phyloP scores from a whole-genome alignment of 2,329 filamentous ascomycete species.

The Penicillium sp. region DNA sequence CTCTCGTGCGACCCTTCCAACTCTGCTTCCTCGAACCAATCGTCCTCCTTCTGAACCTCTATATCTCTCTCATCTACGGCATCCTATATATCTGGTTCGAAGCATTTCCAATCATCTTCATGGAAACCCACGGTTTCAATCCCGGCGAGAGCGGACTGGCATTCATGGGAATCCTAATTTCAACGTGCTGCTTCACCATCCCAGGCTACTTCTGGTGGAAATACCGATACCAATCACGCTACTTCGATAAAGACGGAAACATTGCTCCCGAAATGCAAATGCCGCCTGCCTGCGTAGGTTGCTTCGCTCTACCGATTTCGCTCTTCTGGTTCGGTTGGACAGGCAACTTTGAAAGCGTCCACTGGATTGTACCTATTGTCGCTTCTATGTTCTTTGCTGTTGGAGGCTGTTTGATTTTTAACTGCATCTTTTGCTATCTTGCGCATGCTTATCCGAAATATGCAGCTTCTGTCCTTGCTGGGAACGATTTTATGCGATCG shows the following conservation, averaged over 20 bases:
- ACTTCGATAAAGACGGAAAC: constrained; percentile 24
- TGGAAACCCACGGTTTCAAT: constrained; percentile 37
- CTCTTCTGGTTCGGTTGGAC: constrained; percentile 72
- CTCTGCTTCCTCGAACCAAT: constrained; percentile 29
- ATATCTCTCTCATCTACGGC: constrained; percentile 30
- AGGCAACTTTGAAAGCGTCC: constrained; percentile 57
- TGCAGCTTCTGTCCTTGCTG: constrained; percentile 71
- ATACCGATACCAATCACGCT: constrained; percentile 19
- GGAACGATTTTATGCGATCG: constrained; percentile 72
- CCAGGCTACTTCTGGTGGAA: constrained; percentile 44
- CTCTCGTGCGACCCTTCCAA: constrained; percentile 46
- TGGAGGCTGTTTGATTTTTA: constrained; percentile 72
- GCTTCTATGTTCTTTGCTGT: constrained; percentile 68
- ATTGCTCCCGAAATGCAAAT: constrained; percentile 51
- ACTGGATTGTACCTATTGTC: constrained; percentile 70
- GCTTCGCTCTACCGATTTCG: constrained; percentile 65
- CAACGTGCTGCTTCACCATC: constrained; percentile 39
- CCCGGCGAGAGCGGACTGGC: constrained; percentile 32
- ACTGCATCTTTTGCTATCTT: constrained; percentile 75
- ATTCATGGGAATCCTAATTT: constrained; percentile 31
- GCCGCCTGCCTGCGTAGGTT: constrained; percentile 65
- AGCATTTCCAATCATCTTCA: constrained; percentile 43
- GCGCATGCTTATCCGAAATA: constrained; percentile 72
- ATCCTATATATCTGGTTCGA: constrained; percentile 51
- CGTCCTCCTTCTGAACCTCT: constrained; percentile 27